Base-by-base conservation (phyloP, 2,329 filamentous ascomycete genomes). In the Sclerotinia glacialis region DNA sequence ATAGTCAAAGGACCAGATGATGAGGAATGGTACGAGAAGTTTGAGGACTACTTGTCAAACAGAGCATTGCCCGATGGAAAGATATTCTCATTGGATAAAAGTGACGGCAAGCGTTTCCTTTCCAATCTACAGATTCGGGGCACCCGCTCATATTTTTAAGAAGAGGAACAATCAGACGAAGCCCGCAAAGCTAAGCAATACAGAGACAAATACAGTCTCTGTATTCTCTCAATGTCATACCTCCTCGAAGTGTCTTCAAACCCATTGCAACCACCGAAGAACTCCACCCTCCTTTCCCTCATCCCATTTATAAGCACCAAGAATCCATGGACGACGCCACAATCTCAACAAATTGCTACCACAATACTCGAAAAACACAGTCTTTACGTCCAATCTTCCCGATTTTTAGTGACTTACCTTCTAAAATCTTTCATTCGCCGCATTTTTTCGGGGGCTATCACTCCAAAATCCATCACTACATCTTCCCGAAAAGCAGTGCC, bases 371-470 rank as follows among this genome's bases (percentile, higher is more conserved):
- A 72, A 1, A 26, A 69, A 1, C 73, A 77, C 42, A 56, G 55
- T 9, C 6, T 28, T 8, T 67, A 75, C 47, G 49, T 66, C 14
- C 54, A 63, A 26, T 60, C 67, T 3, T n/a, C 60, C 23, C 65
- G 70, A 2, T 83, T 86, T 70, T 78, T 87, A 70, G 78, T 83
- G 23, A 79, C 82, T n/a, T 78, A 82, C 49, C 79, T 92, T 66
- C 83, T 93, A 5, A 80, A 83, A 69, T 78, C 79, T 72, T 87
- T 87, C 73, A 81, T 93, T 61, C 87, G 87, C 47, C 88, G 88
- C 37, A 78, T 91, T 7, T 93, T 93, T 79, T 81, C 82, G 37
- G 82, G 81, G 67, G 21, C 28, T 3, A 80, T 84, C 21, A 83
- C 81, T 26, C 82, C 85, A 6, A 75, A 76, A 2, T 79, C 79